Base-by-base conservation (phyloP, 208 protist species). In the Trypanosomatidae sp. region DNA sequence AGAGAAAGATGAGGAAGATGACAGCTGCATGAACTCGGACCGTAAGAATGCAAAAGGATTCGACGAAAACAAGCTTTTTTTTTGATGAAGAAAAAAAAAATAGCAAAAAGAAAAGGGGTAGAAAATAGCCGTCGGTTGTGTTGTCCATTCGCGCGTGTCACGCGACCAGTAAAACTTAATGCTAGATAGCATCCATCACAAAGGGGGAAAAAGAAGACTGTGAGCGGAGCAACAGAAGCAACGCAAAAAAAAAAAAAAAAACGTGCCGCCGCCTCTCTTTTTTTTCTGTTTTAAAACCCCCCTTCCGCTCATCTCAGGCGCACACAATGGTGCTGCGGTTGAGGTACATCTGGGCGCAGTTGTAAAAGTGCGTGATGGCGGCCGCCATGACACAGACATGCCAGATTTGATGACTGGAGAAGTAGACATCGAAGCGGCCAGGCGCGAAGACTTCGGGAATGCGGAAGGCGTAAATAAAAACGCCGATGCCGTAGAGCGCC, bases 311-410 rank as follows among this genome's bases (percentile, higher is more conserved):
- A n/a, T n/a, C n/a, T n/a, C 43, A 80, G 6, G 69, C 58, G 72
- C 77, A 89, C 22, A 77, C 72, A 30, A 90, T 77, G 7, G 30
- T 60, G 19, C 69, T 55, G n/a, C 85, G 75, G 47, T 90, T 86
- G 13, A 76, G 43, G 62, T 91, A 93, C 85, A 95, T 93, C 56
- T 65, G 62, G 4, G 84, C 79, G 64, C 83, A 83, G 69, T 92
- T 95, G 65, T 80, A 86, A 49, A 91, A 95, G 68, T 95, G 90
- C 22, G 86, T 89, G 39, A 91, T 66, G 2, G 90, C 87, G 1
- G 91, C 91, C 19, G 76, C 77, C n/a, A 96, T 72, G 44, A 96
- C 90, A 65, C 90, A 93, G n/a, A 86, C 47, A 69, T 96, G 91
- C 87, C 87, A 96, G 36, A 96, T 88, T 58, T 96, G 88, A 59